These are phyloP conservation scores for Phoenix dactylifera DNA, from an alignment of 176 grass and related monocot species.

Conservation along the genomic window DNA sequence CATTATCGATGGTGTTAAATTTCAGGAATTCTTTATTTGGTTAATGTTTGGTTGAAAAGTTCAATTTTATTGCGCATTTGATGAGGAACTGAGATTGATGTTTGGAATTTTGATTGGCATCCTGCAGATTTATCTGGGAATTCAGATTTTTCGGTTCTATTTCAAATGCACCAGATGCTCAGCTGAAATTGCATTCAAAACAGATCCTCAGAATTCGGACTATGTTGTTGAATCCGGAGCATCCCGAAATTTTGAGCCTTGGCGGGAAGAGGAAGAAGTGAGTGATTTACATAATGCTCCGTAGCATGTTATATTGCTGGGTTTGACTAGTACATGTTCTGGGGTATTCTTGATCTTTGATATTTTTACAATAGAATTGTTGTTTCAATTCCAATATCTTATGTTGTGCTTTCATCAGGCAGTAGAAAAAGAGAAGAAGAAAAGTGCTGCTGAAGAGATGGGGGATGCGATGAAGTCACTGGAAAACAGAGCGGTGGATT, in stretches of 20 bases:
- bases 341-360: too few relatives aligned
- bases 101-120: too few relatives aligned
- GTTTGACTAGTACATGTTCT: too few relatives aligned
- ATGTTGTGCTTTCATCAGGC: slow-evolving; percentile 21
- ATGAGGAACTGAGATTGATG: too few relatives aligned
- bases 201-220: slow-evolving; percentile 76
- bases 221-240: slow-evolving; percentile 68
- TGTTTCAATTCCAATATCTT: too few relatives aligned
- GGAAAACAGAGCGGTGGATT: slow-evolving; percentile 39
- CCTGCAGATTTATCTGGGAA: slow-evolving; percentile 58
- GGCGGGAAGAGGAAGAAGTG: slow-evolving; percentile 56
- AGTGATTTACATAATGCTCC: neutral
- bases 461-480: slow-evolving; percentile 69
- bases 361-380: too few relatives aligned
- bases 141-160: slow-evolving; percentile 73
- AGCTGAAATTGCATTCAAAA: slow-evolving; percentile 74
- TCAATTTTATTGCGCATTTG: too few relatives aligned
- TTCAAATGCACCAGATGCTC: slow-evolving; percentile 77
- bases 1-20: too few relatives aligned
- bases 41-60: too few relatives aligned
- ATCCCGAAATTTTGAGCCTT: slow-evolving; percentile 71
- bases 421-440: slow-evolving; percentile 50
- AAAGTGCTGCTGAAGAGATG: slow-evolving; percentile 65
- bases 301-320: too few relatives aligned
- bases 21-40: too few relatives aligned